Evolutionary conservation across 306 rosid species (phyloP).

Genomic region (Vigna nakashimae): DNA sequence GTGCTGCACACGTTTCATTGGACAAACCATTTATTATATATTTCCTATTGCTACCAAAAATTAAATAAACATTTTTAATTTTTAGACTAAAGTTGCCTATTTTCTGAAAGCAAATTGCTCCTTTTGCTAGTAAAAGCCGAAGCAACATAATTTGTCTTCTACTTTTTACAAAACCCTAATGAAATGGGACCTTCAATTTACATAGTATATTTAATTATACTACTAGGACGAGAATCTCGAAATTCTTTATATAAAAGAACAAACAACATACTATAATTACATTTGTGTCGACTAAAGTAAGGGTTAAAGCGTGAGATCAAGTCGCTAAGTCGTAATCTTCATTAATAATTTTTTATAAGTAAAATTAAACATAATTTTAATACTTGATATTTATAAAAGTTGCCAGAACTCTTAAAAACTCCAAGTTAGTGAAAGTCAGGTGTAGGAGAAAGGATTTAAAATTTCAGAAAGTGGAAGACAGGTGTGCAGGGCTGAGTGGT

Average conservation of each 20-base stretch:
- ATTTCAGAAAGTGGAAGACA: too few species aligned
- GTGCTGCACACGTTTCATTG: conserved; percentile 37
- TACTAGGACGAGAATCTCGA: conserved; percentile 18
- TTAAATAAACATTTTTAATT: background rate
- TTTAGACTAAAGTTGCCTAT: background rate
- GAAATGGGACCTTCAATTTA: background rate
- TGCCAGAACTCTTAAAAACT: too few species aligned
- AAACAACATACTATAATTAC: background rate
- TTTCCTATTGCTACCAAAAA: conserved; percentile 7
- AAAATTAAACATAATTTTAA: too few species aligned
- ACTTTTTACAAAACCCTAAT: background rate
- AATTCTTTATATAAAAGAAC: background rate
- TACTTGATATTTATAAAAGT: too few species aligned
- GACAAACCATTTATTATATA: background rate
- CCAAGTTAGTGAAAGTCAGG: too few species aligned
- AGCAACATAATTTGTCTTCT: background rate
- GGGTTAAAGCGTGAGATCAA: background rate
- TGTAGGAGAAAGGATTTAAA: too few species aligned
- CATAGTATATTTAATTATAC: background rate
- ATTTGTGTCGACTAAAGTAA: conserved; percentile 8
- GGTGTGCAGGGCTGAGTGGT: too few species aligned
- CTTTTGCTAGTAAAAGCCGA: background rate
- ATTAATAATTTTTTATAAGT: too few species aligned
- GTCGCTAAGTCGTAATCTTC: too few species aligned
- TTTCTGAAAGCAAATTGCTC: background rate